Base-by-base conservation (phyloP, 208 protist genomes). In the Phytomonas francai region DNA sequence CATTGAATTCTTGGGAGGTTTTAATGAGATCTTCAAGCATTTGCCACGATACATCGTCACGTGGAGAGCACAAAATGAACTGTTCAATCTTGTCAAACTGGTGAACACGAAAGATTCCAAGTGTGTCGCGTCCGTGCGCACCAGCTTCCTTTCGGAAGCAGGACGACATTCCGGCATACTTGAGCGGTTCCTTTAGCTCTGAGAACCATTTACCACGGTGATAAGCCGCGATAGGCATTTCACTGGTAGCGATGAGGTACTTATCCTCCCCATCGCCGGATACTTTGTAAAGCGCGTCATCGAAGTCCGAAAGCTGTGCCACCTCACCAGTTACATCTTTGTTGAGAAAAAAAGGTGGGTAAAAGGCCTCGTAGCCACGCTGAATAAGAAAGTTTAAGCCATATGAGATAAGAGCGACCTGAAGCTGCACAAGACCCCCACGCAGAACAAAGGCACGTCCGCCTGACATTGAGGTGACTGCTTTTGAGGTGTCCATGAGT, bases 211-310 rank as follows among this genome's bases (percentile, higher is more conserved):
- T 91, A 59, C 94, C 88, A 3, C 77, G 77, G 88, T 99, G 98
- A 74, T 95, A 99, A 12, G 96, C 98, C 68, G 89, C 97, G 67
- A 99, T 97, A 57, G 99, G 97, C 79, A 99, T 99, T 85, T 99
- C 99, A 65, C 97, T 98, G 39, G 99, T 99, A 39, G 99, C 99
- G 86, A 99, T 99, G 16, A 99, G 89, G 83, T 99, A 99, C 89
- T 99, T 99, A 56, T 99, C 98, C 33, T 99, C 97, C 16, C 95
- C 95, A 29, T 98, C 94, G 49, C 94, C 98, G 36, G 83, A 83
- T 3, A 98, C 95, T 71, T 99, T 98, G 93, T 99, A 99, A 3
- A 99, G 88, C 67, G 97, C 92, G 71, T 99, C 98, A 74, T 99
- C 98, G 77, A 99, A 99, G 71, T 99, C 92, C 28, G 85, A 90